A percentile compares a stretch with the other conserved stretches of the same genome.
phyloP scores from a whole-genome alignment of 257 asterid species.

The Solanum pimpinellifolium region DNA sequence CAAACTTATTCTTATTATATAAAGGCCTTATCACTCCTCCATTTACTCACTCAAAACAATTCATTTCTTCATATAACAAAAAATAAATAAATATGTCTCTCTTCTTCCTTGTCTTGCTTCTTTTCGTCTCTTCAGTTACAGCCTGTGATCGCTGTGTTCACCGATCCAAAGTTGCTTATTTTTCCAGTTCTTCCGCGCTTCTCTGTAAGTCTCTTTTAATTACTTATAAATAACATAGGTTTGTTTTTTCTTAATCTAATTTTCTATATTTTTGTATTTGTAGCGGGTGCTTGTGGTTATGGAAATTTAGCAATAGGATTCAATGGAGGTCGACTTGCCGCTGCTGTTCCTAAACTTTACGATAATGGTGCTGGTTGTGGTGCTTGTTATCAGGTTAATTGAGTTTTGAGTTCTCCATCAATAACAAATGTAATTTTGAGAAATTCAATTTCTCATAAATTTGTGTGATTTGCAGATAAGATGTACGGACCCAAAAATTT shows the following conservation, averaged over 20 bases:
- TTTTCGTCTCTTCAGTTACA: constrained; percentile 28
- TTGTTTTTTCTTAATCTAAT: not conserved
- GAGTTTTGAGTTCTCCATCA: not conserved
- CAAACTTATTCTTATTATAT: not conserved
- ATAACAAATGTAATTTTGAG: not conserved
- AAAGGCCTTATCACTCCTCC: not conserved
- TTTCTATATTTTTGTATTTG: not conserved
- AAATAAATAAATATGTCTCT: not conserved
- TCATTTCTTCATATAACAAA: not conserved
- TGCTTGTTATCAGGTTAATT: constrained; percentile 68
- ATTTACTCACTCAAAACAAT: not conserved
- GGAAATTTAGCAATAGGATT: constrained; percentile 48
- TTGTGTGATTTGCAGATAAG: constrained; percentile 33
- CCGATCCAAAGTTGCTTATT: constrained; percentile 39
- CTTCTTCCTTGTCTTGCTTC: constrained; percentile 10
- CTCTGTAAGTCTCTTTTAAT: constrained; percentile 24
- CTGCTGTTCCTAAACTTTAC: constrained; percentile 51
- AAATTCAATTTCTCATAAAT: not conserved
- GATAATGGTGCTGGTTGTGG: constrained; percentile 78
- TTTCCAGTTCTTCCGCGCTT: constrained; percentile 38
- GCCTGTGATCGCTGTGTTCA: constrained; percentile 71
- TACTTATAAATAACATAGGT: not conserved
- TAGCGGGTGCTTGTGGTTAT: constrained; percentile 89
- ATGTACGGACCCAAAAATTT: constrained; percentile 36
- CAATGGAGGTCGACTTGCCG: constrained; percentile 48